Conservation (phyloP, 768 basidiomycete genomes). For the Boletellus ananiceps region DNA sequence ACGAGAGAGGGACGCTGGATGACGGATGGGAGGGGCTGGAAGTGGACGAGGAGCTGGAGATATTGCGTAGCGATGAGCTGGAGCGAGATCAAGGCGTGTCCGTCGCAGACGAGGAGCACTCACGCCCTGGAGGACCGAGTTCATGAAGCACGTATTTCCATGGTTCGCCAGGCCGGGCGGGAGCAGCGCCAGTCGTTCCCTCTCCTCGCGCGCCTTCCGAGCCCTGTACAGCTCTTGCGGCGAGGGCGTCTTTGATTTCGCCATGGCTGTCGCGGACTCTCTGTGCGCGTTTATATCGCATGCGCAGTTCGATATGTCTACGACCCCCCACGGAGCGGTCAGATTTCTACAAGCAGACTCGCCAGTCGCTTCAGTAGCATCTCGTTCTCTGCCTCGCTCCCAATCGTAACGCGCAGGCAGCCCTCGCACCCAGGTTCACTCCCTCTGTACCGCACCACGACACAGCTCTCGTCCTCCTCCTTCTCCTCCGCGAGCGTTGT, state of each 20-base stretch:
- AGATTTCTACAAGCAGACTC: conserved; percentile 36
- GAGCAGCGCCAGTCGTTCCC: conserved; percentile 52
- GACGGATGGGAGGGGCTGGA: conserved; percentile 43
- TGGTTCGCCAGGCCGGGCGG: conserved; percentile 78
- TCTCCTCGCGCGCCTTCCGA: conserved; percentile 57
- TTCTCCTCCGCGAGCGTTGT: conserved; percentile 77
- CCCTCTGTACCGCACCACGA: conserved; percentile 91
- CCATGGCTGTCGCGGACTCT: conserved; percentile 29
- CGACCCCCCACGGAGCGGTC: conserved; percentile 13
- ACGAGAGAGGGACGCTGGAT: conserved; percentile 38
- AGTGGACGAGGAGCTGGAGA: conserved; percentile 54
- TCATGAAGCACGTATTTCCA: conserved; percentile 95
- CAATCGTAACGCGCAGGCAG: conserved; percentile 87
- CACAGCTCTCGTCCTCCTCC: conserved; percentile 75
- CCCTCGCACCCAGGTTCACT: conserved; percentile 80
- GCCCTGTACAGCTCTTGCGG: conserved; percentile 62
- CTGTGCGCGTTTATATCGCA: neutral
- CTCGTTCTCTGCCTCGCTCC: conserved; percentile 75
- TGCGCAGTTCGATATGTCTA: neutral
- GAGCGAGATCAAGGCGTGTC: neutral
- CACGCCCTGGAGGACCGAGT: conserved; percentile 87
- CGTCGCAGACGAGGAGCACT: conserved; percentile 28
- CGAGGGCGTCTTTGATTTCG: conserved; percentile 50
- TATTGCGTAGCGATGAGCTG: conserved; percentile 67
- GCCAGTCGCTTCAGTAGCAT: conserved; percentile 51